These are phyloP conservation scores for Phialophora chinensis DNA, from an alignment of 2,329 filamentous ascomycete species.

Conservation along the genomic window DNA sequence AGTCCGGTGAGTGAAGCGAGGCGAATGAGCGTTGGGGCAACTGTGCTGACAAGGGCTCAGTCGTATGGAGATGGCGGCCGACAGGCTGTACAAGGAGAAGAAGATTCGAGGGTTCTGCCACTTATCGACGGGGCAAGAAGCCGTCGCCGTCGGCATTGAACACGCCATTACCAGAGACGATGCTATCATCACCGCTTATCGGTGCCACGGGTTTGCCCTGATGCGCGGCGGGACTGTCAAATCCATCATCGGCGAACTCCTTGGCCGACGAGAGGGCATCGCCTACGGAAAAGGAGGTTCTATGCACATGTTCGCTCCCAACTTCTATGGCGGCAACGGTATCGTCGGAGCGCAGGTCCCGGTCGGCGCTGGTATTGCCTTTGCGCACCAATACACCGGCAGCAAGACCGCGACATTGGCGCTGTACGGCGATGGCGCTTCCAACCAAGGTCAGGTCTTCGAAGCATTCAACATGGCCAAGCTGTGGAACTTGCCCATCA, in stretches of 20 bases:
- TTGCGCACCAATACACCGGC: slow-evolving; percentile 92
- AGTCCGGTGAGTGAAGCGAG: slow-evolving; percentile 70
- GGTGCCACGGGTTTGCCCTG: slow-evolving; percentile 96
- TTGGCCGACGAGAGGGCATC: slow-evolving; percentile 94
- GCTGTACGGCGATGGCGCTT: slow-evolving; percentile 96
- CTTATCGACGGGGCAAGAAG: slow-evolving; percentile 96
- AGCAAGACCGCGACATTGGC: slow-evolving; percentile 86
- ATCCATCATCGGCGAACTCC: slow-evolving; percentile 92
- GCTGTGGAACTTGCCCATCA: slow-evolving; percentile 93
- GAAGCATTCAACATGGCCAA: slow-evolving; percentile 99
- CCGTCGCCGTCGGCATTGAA: slow-evolving; percentile 95
- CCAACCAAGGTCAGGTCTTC: slow-evolving; percentile 99
- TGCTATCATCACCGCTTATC: slow-evolving; percentile 96
- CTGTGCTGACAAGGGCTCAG: slow-evolving; percentile 53
- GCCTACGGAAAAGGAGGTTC: slow-evolving; percentile 98
- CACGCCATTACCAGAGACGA: slow-evolving; percentile 90
- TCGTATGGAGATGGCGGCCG: slow-evolving; percentile 99
- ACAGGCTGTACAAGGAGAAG: slow-evolving; percentile 99
- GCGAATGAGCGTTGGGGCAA: not conserved
- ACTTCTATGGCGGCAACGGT: slow-evolving; percentile 98
- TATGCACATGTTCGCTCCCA: slow-evolving; percentile 99
- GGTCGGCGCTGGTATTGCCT: slow-evolving; percentile 93
- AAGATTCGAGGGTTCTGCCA: slow-evolving; percentile 99
- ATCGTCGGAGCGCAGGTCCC: slow-evolving; percentile 99
- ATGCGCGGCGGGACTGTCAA: slow-evolving; percentile 93